Evolutionary conservation across 495 filamentous ascomycete species (phyloP).

Genomic region (Schizothecium vesticola): DNA sequence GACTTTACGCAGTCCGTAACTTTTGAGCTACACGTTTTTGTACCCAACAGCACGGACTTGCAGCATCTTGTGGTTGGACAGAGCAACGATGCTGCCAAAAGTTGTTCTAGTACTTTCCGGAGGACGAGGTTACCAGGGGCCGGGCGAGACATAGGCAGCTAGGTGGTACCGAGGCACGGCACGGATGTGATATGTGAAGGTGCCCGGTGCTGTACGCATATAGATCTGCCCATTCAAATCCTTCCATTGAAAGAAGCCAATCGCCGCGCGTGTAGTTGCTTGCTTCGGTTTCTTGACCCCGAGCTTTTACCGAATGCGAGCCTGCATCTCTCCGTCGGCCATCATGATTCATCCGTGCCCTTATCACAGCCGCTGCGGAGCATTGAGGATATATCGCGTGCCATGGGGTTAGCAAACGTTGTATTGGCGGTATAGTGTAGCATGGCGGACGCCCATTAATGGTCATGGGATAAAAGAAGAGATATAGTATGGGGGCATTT

Average conservation of each 20-base stretch:
- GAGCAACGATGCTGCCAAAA: not conserved
- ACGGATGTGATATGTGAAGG: not conserved
- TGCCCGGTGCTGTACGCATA: not conserved
- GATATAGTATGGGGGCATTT: no score
- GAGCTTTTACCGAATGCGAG: not conserved
- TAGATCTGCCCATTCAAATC: not conserved
- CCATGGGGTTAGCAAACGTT: no score
- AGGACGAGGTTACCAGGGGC: no score
- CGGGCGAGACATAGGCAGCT: not conserved
- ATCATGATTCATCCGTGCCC: not conserved
- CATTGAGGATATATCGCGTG: no score
- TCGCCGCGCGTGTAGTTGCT: not conserved
- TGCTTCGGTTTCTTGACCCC: not conserved
- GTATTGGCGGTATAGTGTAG: no score
- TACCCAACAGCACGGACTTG: no score
- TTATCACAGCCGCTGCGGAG: no score
- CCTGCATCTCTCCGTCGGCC: not conserved
- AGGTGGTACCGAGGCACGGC: not conserved
- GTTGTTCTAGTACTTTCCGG: not conserved
- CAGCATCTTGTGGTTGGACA: no score
- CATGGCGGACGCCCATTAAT: no score
- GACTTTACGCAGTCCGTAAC: no score
- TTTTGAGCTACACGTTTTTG: no score
- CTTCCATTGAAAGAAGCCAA: not conserved
- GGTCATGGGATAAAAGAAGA: no score